phyloP scores from a whole-genome alignment of 495 filamentous ascomycete genomes.

The Xylaria sp. region DNA sequence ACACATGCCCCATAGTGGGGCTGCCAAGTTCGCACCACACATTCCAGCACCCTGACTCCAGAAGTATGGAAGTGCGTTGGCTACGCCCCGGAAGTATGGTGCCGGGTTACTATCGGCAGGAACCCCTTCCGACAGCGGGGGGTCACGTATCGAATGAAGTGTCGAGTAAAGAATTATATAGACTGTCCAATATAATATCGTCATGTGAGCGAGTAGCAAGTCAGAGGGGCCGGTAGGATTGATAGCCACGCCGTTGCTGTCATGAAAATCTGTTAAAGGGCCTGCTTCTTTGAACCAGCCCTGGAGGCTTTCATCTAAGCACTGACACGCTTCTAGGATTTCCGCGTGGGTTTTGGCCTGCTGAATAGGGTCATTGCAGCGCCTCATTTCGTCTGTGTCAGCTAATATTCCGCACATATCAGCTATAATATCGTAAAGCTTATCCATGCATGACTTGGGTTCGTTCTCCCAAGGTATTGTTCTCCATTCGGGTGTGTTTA shows the following conservation, averaged over 20 bases:
- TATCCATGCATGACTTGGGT: slow-evolving; percentile 34
- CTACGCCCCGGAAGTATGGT: slow-evolving; percentile 9
- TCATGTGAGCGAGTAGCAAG: slow-evolving; percentile 20
- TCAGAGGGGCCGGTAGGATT: not conserved
- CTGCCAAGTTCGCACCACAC: slow-evolving; percentile 16
- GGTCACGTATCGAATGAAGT: slow-evolving; percentile 13
- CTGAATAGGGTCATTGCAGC: slow-evolving; percentile 21
- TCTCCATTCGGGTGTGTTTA: slow-evolving; percentile 37
- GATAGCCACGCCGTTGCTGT: not conserved
- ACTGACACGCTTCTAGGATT: slow-evolving; percentile 3
- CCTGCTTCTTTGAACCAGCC: slow-evolving; percentile 15
- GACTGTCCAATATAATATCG: slow-evolving; percentile 16
- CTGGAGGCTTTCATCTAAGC: slow-evolving; percentile 13
- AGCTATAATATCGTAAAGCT: slow-evolving; percentile 36
- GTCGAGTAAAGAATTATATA: slow-evolving; percentile 9
- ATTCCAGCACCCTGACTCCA: slow-evolving; percentile 19
- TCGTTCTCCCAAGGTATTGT: slow-evolving; percentile 35
- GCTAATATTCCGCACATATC: slow-evolving; percentile 34
- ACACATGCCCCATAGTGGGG: slow-evolving; percentile 8
- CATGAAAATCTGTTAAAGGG: not conserved
- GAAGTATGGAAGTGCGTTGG: slow-evolving; percentile 24
- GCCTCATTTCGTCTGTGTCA: slow-evolving; percentile 29
- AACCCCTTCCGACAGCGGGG: not conserved
- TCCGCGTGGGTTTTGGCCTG: not conserved
- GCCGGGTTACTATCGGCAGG: not conserved